Percentiles rank a stretch among this genome's conserved stretches.
Conservation (phyloP, 352 stramenopile species). For the Pythium aquatile region DNA sequence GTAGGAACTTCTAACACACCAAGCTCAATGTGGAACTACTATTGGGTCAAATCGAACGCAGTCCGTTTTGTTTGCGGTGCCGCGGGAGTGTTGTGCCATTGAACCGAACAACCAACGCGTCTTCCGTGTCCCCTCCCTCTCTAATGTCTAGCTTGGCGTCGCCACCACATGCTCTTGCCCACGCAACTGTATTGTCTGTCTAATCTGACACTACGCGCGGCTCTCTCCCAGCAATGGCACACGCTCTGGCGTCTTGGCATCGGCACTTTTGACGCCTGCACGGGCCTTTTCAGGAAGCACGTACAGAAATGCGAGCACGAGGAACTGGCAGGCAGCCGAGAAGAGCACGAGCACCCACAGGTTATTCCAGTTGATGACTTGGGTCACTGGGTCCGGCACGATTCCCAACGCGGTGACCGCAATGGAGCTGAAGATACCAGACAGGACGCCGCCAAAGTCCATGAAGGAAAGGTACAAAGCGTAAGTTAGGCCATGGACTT, state of each 20-base stretch:
- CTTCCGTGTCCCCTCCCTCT: not conserved
- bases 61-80: constrained; percentile 14
- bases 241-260: constrained; percentile 42
- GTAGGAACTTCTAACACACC: constrained; percentile 38
- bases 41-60: constrained; percentile 24
- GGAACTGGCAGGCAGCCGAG: constrained; percentile 51
- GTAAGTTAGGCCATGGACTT: constrained; percentile 75
- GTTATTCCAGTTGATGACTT: constrained; percentile 56
- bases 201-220: constrained; percentile 11
- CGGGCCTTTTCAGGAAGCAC: constrained; percentile 68
- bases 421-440: constrained; percentile 53
- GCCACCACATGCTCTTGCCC: not conserved
- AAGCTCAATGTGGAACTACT: constrained; percentile 33
- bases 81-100: constrained; percentile 7
- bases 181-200: not conserved
- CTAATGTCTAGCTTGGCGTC: not conserved
- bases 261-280: constrained; percentile 14
- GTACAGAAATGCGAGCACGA: constrained; percentile 67
- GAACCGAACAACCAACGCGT: not conserved
- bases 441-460: constrained; percentile 81
- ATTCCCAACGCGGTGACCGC: constrained; percentile 62
- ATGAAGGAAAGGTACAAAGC: constrained; percentile 83
- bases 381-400: constrained; percentile 46
- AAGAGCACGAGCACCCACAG: constrained; percentile 66
- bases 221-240: constrained; percentile 44